Evolutionary conservation across 73 alveolate genomes (phyloP), one percentile per base, ranked within the genome.

Genomic region (Paramecium sonneborni): DNA sequence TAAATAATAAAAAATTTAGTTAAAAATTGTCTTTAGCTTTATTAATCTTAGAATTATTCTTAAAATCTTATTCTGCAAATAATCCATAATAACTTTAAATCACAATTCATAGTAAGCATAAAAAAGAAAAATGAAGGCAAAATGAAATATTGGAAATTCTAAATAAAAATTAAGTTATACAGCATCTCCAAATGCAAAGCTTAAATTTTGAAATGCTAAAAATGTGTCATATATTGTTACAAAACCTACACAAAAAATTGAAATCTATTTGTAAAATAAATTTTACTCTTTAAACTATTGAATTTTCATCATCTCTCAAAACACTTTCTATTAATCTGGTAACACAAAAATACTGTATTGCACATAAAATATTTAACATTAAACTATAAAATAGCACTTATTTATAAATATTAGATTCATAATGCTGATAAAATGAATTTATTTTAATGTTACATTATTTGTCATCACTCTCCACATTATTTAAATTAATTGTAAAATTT

Each of bases 71-170:
- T 62, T 62, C 84, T 26, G 48, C 84, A 62, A 26, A 62, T 32
- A 11, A 62, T 62, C 84, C 84, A 62, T 62, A 62, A 62, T 3
- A 62, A 9, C 9, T 62, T 62, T 3, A 62, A 5, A 26, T 62
- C 84, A 26, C 84, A 62, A 32, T 62, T 62, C 84, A 62, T 62
- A 1, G 84, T 62, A 12, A 62, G 44, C 43, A 62, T 62, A 62
- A 62, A 62, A 30, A 62, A 62, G 84, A 62, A 62, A 12, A 26
- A 30, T 26, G 84, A 21, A 62, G 84, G 84, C 1, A 62, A 10
- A 62, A 62, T 62, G 84, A 62, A 62, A 30, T 26, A 62, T 62
- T 24, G 12, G 24, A 62, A 62, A 26, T 62, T 23, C 84, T 62
- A 62, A 2, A 30, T 62, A 26, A n/a, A 5, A n/a, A 24, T 10